Base-by-base conservation (phyloP, 441 rosid genomes). In the Codiaeum variegatum region DNA sequence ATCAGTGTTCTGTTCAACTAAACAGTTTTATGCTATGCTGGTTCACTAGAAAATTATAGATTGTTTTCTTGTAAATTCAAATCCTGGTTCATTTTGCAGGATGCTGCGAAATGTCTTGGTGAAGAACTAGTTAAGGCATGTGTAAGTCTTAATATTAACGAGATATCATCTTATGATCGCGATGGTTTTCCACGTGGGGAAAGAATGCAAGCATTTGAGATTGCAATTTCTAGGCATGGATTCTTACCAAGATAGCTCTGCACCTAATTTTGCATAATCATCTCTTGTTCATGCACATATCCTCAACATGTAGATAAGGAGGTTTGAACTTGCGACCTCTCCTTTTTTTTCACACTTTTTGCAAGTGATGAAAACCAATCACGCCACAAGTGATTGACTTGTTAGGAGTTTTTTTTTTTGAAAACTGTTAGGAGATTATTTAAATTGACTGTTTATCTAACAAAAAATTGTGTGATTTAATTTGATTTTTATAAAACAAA, bases 1-100 rank as follows among this genome's bases (percentile, higher is more conserved):
- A 16, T 92, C 97, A 6, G 97, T 94, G 19, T 94, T 94, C 86
- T 89, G 97, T 82, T 92, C 97, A 32, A 88, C 89, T 9, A 90
- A 90, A 64, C 98, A 94, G 75, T 77, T 94, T 29, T 94, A 92
- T 69, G 97, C 93, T 19, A 85, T 88, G 94, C 85, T 94, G 78
- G 91, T 21, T 11, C 0, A 12, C n/a, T 36, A 2, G 1, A 9
- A 11, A 24, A 23, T 40, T 13, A 38, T 64, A 24, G 44, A 62
- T 46, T 12, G 42, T 6, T 40, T 36, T 8, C 24, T 69, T 24
- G 8, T 38, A 24, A 3, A 28, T 67, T 23, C 3, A 29, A 11
- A 4, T 28, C 24, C 12, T 75, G 44, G 47, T 59, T 62, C 61
- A 47, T 34, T 59, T 73, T 62, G 13, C 83, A 91, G 97, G 97